Evolutionary conservation across 1,139 yeast genomes (phyloP), one percentile per base, ranked within the genome.

Genomic region (Wickerhamomyces sp.): DNA sequence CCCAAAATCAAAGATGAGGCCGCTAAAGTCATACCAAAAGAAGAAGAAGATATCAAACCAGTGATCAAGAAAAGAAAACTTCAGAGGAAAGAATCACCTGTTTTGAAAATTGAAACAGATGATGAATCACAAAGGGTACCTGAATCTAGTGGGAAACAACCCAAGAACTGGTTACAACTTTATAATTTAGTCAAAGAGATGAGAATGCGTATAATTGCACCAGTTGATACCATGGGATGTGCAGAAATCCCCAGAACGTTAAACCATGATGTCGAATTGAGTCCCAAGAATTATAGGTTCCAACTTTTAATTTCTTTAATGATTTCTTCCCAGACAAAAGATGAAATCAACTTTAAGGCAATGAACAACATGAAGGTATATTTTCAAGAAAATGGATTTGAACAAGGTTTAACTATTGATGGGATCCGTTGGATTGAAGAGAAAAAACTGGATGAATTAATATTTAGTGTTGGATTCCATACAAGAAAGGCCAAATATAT

Each of bases 291-390:
- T 27, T 81, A 75, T 57, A 69, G 97, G 42, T 84, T 83, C 60
- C 96, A 90, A 63, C 69, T 88, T 35, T 68, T 91, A 39, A 72
- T 89, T 0, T 81, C 95, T 4, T 71, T 91, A 45, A 87, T 91
- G 93, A 76, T 93, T 33, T 87, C 96, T 13, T 79, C 97, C 0
- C 98, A 91, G 58, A 93, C 98, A 1, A 89, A 86, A 59, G 99
- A 93, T 63, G 96, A 88, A 60, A 80, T 83, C 34, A 91, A 87
- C 53, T 86, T 74, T 44, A 74, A 73, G 39, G 95, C 95, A 1
- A 84, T 91, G 83, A 65, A 65, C 32, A 72, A 67, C 26, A 66
- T 91, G 51, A 81, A 88, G 41, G 53, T 59, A 47, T 46, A 75
- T 66, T 55, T 78, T 68, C 57, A 62, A 13, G 66, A 68, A 0